These are phyloP conservation scores for Fraxinus sp. DNA, from an alignment of 305 asterid genomes.

Conservation along the genomic window DNA sequence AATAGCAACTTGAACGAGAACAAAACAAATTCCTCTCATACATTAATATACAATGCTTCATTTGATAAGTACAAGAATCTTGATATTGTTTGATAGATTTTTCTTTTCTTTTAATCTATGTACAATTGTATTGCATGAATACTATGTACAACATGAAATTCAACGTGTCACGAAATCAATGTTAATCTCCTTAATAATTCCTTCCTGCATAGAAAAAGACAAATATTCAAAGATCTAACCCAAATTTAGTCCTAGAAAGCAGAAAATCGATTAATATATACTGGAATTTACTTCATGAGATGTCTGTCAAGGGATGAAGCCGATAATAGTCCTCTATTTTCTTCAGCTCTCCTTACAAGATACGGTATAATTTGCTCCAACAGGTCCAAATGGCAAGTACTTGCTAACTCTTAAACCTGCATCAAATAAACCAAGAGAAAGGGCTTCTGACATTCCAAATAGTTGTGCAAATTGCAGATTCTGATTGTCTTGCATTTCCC, in stretches of 20 bases:
- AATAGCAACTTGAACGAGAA: too few relatives aligned
- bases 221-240: neutral
- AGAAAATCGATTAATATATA: neutral
- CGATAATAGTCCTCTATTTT: slow-evolving; percentile 67
- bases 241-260: neutral
- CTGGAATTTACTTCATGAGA: slow-evolving; percentile 51
- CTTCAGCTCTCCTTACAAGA: slow-evolving; percentile 82
- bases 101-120: slow-evolving; percentile 6
- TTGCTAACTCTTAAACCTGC: slow-evolving; percentile 78
- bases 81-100: neutral
- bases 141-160: neutral
- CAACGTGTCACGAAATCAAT: slow-evolving; percentile 9
- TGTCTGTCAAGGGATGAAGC: slow-evolving; percentile 50
- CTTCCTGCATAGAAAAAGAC: slow-evolving; percentile 34
- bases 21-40: too few relatives aligned
- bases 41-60: neutral
- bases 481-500: slow-evolving; percentile 43
- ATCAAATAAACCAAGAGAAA: slow-evolving; percentile 59
- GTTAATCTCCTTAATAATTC: slow-evolving; percentile 45
- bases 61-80: neutral
- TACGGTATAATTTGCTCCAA: slow-evolving; percentile 79
- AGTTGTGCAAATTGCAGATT: slow-evolving; percentile 73
- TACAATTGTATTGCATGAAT: slow-evolving; percentile 16
- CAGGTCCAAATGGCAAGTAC: slow-evolving; percentile 77
- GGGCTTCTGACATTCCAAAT: slow-evolving; percentile 74